Base-by-base conservation (phyloP, 192 early-diverging fungal genomes). In the Anaeromyces robustus region DNA sequence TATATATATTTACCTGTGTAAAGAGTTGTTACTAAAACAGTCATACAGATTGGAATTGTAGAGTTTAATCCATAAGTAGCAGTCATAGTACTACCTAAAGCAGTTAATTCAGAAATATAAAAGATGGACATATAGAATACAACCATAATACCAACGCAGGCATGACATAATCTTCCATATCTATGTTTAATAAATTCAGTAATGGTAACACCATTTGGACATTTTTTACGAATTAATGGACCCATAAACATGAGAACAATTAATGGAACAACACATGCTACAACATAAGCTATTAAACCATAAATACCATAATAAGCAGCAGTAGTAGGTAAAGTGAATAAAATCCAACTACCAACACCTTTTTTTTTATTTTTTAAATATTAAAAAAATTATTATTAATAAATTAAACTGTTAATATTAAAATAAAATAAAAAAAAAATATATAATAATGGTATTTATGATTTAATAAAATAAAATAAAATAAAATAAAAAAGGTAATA, bases 21-120 rank as follows among this genome's bases (percentile, higher is more conserved):
- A 29, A 91, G 86, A 12, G 92, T 91, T 4, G 91, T 92, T 34
- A 92, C 84, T 14, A 91, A 81, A 59, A 89, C 89, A 32, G 92
- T 87, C 22, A 89, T 80, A 34, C 91, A 84, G 80, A 92, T 86
- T 13, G 89, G 90, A 29, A 84, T 86, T 13, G 90, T 86, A 80
- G 89, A 87, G 3, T 90, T 78, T 18, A 88, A 82, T 4, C 90
- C 90, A 78, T 90, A 87, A 79, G 92, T 84, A 19, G 86, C 83
- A 78, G 84, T 81, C 79, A 92, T 86, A 43, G 92, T 82, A 78
- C 89, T 85, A 81, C 87, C 87, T 34, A 93, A 89, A 13, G 91
- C 89, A 28, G 92, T 91, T 79, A 92, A 87, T 85, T 93, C 92
- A 37, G 90, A 90, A 78, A 88, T 87, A 79, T 92, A 84, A 81